A percentile compares a stretch with the other conserved stretches of the same genome.
phyloP scores from a whole-genome alignment of 139 green algal species.

The Chlorella sp. region DNA sequence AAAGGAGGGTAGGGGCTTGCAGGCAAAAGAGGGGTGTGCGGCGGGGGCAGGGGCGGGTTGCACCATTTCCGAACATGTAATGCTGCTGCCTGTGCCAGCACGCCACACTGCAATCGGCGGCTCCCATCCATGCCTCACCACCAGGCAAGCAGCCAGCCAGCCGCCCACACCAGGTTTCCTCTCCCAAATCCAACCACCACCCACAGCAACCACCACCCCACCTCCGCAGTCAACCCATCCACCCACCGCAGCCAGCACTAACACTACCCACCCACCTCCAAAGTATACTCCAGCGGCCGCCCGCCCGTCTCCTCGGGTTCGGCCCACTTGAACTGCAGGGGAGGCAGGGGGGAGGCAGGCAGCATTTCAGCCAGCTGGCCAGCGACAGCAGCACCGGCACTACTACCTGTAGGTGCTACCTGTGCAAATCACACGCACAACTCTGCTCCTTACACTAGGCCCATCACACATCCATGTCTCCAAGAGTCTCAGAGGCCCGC shows the following conservation, averaged over 20 bases:
- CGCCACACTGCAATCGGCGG: too few relatives aligned
- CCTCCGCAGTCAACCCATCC: neutral
- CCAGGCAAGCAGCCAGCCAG: too few relatives aligned
- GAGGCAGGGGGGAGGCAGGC: neutral
- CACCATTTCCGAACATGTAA: neutral
- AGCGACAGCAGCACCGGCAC: neutral
- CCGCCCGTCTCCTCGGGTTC: conserved; percentile 74
- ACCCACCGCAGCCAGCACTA: neutral
- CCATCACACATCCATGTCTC: too few relatives aligned
- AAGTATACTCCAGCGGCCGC: conserved; percentile 45
- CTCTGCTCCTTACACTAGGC: neutral
- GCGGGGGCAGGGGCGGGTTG: neutral
- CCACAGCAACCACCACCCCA: neutral
- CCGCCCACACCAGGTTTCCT: too few relatives aligned
- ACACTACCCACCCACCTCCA: conserved; percentile 21
- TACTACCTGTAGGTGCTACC: too few relatives aligned
- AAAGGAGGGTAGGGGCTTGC: neutral
- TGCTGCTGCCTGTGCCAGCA: neutral
- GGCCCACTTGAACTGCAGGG: conserved; percentile 71
- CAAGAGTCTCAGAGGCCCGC: too few relatives aligned
- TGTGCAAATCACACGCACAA: neutral
- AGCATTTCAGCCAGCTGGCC: neutral
- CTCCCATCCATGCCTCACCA: too few relatives aligned
- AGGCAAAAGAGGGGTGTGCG: neutral
- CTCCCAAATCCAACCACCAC: too few relatives aligned